Evolutionary conservation across 495 filamentous ascomycete species (phyloP), one percentile per base, ranked within the genome.

Genomic region (Articulospora tetracladia): DNA sequence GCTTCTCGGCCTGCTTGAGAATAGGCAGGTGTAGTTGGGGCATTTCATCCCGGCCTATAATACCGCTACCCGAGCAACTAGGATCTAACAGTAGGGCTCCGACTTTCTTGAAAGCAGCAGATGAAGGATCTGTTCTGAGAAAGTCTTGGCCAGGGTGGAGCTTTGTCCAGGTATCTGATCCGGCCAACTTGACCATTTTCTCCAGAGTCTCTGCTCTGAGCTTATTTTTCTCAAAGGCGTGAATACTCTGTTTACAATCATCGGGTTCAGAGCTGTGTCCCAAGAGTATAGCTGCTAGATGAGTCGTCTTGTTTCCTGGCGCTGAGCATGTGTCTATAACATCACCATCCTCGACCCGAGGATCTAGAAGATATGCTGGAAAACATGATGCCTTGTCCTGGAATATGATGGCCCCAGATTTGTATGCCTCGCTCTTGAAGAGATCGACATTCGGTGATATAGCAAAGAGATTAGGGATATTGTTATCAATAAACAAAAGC

Each of bases 351-450:
- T 77, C 75, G 2, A 76, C 63, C 1, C 68, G 67, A 3, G 85
- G 81, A 54, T 92, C 83, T 0, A 97, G 74, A 0, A 98, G 75
- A 68, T 91, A 90, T 0, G 93, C 94, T 3, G 94, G 93, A 64
- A 98, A 97, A 65, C 94, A 98, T 0, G 91, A 96, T 1, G 94
- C 95, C 69, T 96, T 97, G 69, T 98, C 95, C 72, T 98, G 94
- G 36, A 98, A 69, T 41, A 97, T 96, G 56, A 98, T 81, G 48
- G 83, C 73, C 1, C 94, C 94, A 2, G 79, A 73, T 24, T 75
- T 80, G 69, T 97, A 97, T 0, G 91, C 89, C 10, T 80, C 64
- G 0, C 83, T 85, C 30, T 82, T 83, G 10, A 84, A 83, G 53
- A 96, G 77, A 59, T 96, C 89, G 50, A 73, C 66, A 19, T 74